Evolutionary conservation across 2,329 filamentous ascomycete species (phyloP).

Genomic region (Fusarium sp.): DNA sequence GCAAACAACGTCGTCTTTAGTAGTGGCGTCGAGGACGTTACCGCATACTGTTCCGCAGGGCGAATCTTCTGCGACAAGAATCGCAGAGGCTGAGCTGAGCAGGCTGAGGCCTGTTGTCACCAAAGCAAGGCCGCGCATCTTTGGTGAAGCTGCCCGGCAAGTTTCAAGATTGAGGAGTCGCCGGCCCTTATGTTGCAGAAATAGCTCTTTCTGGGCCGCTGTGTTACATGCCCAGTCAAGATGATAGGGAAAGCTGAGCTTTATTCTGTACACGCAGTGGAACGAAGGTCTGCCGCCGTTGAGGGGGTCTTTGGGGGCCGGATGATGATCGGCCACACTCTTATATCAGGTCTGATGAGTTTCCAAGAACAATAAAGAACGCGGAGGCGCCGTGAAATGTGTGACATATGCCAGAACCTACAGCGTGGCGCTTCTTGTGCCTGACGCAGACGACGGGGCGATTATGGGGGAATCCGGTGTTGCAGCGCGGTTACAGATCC

Average conservation of each 20-base stretch:
- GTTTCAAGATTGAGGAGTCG: background rate
- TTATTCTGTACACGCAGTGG: constrained; percentile 8
- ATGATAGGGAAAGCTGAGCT: constrained; percentile 11
- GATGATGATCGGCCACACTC: constrained; percentile 19
- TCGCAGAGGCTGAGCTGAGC: constrained; percentile 34
- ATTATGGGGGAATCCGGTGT: constrained; percentile 8
- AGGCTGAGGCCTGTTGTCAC: constrained; percentile 34
- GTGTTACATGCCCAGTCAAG: constrained; percentile 31
- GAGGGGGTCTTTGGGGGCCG: constrained; percentile 13
- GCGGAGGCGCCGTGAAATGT: constrained; percentile 2
- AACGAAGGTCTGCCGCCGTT: constrained; percentile 6
- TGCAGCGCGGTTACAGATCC: constrained; percentile 23
- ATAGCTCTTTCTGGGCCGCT: background rate
- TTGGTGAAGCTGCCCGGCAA: background rate
- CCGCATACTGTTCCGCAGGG: constrained; percentile 62
- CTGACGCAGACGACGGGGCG: constrained; percentile 12
- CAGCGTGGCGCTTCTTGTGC: constrained; percentile 15
- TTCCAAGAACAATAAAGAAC: background rate
- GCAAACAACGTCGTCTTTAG: constrained; percentile 60
- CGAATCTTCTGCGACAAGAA: constrained; percentile 59
- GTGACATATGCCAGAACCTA: constrained; percentile 24
- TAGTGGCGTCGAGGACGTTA: constrained; percentile 60
- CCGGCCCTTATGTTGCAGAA: background rate
- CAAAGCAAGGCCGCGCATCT: constrained; percentile 20
- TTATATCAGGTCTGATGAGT: constrained; percentile 18